Conservation (phyloP, 345 rosid species). For the Salix purpurea region DNA sequence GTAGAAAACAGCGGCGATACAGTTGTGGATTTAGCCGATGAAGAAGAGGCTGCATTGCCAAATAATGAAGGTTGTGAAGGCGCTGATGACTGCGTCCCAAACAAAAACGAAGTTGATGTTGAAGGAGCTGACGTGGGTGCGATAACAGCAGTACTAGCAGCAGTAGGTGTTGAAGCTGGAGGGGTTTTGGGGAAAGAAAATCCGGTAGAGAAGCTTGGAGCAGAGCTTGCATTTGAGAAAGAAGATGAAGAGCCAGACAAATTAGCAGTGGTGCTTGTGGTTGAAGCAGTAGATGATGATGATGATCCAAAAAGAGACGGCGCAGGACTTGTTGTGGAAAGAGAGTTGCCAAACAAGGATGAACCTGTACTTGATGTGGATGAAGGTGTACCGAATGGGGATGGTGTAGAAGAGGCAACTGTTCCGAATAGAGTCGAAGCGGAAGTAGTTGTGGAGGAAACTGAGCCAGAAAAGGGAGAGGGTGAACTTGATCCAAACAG, state of each 20-base stretch:
- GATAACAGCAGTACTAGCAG: neutral
- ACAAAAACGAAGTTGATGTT: neutral
- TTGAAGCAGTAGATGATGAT: neutral
- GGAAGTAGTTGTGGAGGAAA: neutral
- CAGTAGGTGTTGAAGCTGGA: neutral
- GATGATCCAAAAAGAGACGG: constrained; percentile 19
- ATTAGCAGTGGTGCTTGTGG: constrained; percentile 19
- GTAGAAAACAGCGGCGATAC: neutral
- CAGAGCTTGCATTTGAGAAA: neutral
- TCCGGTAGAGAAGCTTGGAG: neutral
- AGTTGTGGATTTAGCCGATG: neutral
- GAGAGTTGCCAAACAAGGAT: constrained; percentile 19
- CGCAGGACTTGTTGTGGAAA: constrained; percentile 30
- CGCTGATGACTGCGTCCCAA: neutral
- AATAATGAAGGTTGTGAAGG: neutral
- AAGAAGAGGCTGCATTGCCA: neutral
- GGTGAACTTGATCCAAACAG: constrained; percentile 1
- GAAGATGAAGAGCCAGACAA: neutral
- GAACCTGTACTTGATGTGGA: neutral
- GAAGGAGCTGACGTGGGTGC: neutral
- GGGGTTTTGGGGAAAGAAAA: neutral
- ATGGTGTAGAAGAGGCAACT: neutral
- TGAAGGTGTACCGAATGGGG: neutral
- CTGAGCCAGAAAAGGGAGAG: constrained; percentile 17
- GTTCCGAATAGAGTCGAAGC: neutral